Percentiles rank a stretch among this genome's conserved stretches.
These are phyloP conservation scores for Penicillium glabrum DNA, from an alignment of 2,329 filamentous ascomycete species.

Conservation along the genomic window DNA sequence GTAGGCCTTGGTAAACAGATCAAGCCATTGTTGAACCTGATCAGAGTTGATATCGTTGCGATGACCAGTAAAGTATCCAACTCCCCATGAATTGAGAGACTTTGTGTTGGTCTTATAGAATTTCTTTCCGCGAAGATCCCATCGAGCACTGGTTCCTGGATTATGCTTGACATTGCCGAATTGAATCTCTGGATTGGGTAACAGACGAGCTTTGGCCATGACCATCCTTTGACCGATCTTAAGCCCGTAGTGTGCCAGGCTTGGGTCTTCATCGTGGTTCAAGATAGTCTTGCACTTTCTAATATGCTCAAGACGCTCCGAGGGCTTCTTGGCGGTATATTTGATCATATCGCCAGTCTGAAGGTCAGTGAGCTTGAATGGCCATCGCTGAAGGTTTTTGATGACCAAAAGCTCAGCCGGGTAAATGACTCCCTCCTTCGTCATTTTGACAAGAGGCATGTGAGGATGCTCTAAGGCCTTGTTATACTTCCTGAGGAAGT, in stretches of 20 bases:
- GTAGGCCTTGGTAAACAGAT: constrained; percentile 63
- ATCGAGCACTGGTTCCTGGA: constrained; percentile 70
- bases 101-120: constrained; percentile 66
- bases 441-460: constrained; percentile 61
- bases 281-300: constrained; percentile 65
- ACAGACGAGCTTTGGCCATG: constrained; percentile 66
- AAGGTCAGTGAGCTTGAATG: constrained; percentile 57
- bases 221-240: constrained; percentile 65
- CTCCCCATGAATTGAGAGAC: constrained; percentile 71
- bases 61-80: constrained; percentile 64
- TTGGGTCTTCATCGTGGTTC: constrained; percentile 67
- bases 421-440: constrained; percentile 53
- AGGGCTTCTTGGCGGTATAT: constrained; percentile 79
- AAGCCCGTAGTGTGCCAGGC: constrained; percentile 72
- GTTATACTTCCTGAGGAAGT: constrained; percentile 56
- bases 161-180: constrained; percentile 61
- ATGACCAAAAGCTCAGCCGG: constrained; percentile 59
- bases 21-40: constrained; percentile 54
- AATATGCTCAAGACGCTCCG: constrained; percentile 67
- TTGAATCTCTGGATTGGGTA: constrained; percentile 69
- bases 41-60: constrained; percentile 47
- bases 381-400: constrained; percentile 57
- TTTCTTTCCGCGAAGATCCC: constrained; percentile 81
- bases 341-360: constrained; percentile 89
- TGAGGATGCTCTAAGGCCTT: constrained; percentile 45